Evolutionary conservation across 2,329 filamentous ascomycete species (phyloP).

Genomic region (Cadophora malorum): DNA sequence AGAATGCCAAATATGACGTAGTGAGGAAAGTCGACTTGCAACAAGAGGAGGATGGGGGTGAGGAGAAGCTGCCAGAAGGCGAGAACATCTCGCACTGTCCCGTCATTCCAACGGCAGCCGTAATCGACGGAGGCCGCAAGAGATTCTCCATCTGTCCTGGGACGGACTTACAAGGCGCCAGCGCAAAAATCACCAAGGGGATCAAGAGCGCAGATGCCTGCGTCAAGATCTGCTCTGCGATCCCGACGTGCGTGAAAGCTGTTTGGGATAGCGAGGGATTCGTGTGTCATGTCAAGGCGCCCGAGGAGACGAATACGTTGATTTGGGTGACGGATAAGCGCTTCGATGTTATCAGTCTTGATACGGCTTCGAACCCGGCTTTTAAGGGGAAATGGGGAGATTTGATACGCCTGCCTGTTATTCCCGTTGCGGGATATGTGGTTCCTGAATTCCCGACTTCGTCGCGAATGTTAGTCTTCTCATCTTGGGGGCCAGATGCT

Average conservation of each 20-base stretch:
- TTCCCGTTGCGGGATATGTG: conserved; percentile 18
- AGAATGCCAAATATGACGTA: conserved; percentile 1
- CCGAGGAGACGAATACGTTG: conserved; percentile 2
- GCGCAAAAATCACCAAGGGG: not conserved
- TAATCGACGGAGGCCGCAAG: not conserved
- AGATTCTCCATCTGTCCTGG: conserved; percentile 2
- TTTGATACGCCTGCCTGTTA: conserved; percentile 20
- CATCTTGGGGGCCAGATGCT: conserved; percentile 14
- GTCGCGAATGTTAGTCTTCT: conserved; percentile 18
- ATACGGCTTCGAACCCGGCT: not conserved
- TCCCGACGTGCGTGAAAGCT: not conserved
- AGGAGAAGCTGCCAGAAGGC: not conserved
- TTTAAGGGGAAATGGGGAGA: conserved; percentile 10
- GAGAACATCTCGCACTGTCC: conserved; percentile 16
- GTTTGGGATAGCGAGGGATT: conserved; percentile 5
- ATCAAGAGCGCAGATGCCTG: not conserved
- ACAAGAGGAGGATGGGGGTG: not conserved
- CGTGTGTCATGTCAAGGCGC: conserved; percentile 12
- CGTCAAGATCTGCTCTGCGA: not conserved
- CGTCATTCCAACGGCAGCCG: not conserved
- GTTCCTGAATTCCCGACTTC: conserved; percentile 17
- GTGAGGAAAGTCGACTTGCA: not conserved
- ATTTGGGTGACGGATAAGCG: conserved; percentile 9
- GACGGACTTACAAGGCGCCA: conserved; percentile 4
- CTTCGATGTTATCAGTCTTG: conserved; percentile 7